Evolutionary conservation across 345 rosid genomes (phyloP).

Genomic region (Cardamine chenopodiifolia): DNA sequence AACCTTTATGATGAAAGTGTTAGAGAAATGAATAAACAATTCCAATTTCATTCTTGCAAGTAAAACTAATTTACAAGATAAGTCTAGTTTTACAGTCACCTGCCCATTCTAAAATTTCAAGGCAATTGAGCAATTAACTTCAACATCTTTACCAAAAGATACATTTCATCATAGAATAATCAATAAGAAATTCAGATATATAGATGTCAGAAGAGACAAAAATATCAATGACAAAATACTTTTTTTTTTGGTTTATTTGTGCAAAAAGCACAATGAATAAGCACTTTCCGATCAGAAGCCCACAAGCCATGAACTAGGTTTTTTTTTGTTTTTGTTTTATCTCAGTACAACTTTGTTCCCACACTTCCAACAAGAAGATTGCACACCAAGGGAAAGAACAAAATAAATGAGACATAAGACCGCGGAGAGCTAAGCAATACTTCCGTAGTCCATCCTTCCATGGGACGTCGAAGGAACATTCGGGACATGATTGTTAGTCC

Average conservation of each 20-base stretch:
- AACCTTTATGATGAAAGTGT: background rate
- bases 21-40: background rate
- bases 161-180: background rate
- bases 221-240: slow-evolving; percentile 25
- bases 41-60: background rate
- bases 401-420: slow-evolving; percentile 41
- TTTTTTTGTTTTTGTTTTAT: background rate
- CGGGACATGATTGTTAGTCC: slow-evolving; percentile 68
- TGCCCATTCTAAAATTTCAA: background rate
- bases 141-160: background rate
- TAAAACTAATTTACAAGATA: too few species aligned
- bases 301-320: slow-evolving; percentile 64
- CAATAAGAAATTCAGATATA: background rate
- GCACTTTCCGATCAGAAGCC: slow-evolving; percentile 50
- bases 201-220: background rate
- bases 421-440: slow-evolving; percentile 63
- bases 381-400: slow-evolving; percentile 44
- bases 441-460: slow-evolving; percentile 89
- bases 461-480: slow-evolving; percentile 80
- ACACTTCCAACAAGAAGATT: slow-evolving; percentile 54
- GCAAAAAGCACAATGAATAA: slow-evolving; percentile 44
- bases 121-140: background rate
- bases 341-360: slow-evolving; percentile 56
- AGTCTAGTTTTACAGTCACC: too few species aligned
- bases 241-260: slow-evolving; percentile 30